Evolutionary conservation across 1,284 basidiomycete genomes (phyloP).

Genomic region (Anthracocystis panici-leucophaei): DNA sequence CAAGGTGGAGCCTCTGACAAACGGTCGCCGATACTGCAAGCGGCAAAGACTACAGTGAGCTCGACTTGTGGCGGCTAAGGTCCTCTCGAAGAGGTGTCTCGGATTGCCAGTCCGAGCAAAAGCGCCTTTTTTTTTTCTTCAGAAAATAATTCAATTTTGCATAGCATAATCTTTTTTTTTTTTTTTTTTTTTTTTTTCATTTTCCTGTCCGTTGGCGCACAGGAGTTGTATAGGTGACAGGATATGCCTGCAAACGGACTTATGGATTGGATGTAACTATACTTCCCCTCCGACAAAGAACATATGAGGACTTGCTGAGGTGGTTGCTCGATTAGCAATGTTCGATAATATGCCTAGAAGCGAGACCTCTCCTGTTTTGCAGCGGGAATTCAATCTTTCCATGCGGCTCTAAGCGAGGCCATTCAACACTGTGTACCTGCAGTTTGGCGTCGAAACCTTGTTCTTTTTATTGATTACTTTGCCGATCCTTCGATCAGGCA

Average conservation of each 20-base stretch:
- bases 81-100: slow-evolving; percentile 11
- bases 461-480: no score
- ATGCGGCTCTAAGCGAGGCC: slow-evolving; percentile 8
- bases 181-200: not conserved
- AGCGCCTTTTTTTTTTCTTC: not conserved
- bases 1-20: not conserved
- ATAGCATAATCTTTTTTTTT: not conserved
- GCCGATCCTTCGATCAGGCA: no score
- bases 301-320: no score
- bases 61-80: slow-evolving; percentile 6
- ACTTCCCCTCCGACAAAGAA: no score
- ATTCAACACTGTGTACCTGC: slow-evolving; percentile 7
- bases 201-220: not conserved
- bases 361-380: not conserved
- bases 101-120: slow-evolving; percentile 19
- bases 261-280: no score
- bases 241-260: no score
- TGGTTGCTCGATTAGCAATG: no score
- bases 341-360: not conserved
- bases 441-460: slow-evolving; percentile 2
- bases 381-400: not conserved
- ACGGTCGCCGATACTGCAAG: slow-evolving; percentile 14
- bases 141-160: not conserved
- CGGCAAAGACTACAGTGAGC: not conserved
- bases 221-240: no score